Conservation (phyloP, 1,284 basidiomycete genomes). For the Malassezia furfur region DNA sequence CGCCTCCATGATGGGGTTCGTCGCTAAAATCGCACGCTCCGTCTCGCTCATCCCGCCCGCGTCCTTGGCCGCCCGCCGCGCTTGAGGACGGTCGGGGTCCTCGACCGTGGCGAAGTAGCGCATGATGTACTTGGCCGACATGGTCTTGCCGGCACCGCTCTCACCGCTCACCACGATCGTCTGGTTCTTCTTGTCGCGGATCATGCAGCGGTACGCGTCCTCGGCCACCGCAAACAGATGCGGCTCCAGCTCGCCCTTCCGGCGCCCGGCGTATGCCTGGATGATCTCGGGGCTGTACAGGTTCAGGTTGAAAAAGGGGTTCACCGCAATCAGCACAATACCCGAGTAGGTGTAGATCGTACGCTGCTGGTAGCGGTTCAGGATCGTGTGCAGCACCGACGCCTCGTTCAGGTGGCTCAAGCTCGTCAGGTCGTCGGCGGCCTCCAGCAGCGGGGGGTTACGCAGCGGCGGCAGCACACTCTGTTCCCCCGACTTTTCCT, state of each 20-base stretch:
- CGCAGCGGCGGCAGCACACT: slow-evolving; percentile 72
- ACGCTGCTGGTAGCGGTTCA: slow-evolving; percentile 90
- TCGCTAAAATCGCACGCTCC: slow-evolving; percentile 91
- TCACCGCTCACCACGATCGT: slow-evolving; percentile 99
- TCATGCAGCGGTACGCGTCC: slow-evolving; percentile 96
- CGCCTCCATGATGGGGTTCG: slow-evolving; percentile 96
- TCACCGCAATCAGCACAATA: slow-evolving; percentile 92
- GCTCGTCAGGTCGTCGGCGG: slow-evolving; percentile 92
- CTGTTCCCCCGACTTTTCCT: slow-evolving; percentile 28
- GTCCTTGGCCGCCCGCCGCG: slow-evolving; percentile 41
- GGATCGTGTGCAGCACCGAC: slow-evolving; percentile 86
- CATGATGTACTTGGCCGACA: slow-evolving; percentile 99
- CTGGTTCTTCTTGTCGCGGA: slow-evolving; percentile 84
- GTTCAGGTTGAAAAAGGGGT: slow-evolving; percentile 75
- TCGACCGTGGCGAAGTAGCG: slow-evolving; percentile 97
- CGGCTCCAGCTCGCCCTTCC: slow-evolving; percentile 89
- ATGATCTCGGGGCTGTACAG: slow-evolving; percentile 84
- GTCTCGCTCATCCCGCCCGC: slow-evolving; percentile 73
- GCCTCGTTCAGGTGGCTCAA: slow-evolving; percentile 94
- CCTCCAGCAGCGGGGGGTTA: slow-evolving; percentile 91
- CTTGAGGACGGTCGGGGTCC: slow-evolving; percentile 57
- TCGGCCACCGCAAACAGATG: slow-evolving; percentile 98
- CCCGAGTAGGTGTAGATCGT: slow-evolving; percentile 98
- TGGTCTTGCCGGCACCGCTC: slow-evolving; percentile 98
- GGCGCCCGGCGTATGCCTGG: slow-evolving; percentile 85